These are phyloP conservation scores for Colletotrichum agaves DNA, from an alignment of 2,329 filamentous ascomycete species.

Conservation along the genomic window DNA sequence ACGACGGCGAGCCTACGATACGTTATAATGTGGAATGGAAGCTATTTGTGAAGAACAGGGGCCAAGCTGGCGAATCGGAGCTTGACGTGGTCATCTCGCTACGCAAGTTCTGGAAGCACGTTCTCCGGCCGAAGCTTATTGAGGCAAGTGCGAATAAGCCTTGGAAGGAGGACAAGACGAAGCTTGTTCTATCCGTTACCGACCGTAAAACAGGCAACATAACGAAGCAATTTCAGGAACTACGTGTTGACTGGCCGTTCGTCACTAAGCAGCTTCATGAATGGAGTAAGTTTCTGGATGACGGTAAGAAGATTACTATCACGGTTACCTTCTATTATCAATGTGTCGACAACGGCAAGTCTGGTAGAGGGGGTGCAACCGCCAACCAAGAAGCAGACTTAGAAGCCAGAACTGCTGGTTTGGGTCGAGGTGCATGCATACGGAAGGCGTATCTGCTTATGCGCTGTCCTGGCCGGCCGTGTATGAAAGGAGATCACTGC, in stretches of 20 bases:
- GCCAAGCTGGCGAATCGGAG: constrained; percentile 4
- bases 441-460: constrained; percentile 29
- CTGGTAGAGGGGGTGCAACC: too few species aligned
- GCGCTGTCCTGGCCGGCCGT: constrained; percentile 22
- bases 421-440: constrained; percentile 27
- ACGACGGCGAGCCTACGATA: constrained; percentile 4
- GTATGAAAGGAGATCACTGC: constrained; percentile 32
- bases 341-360: constrained; percentile 17
- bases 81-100: constrained; percentile 6
- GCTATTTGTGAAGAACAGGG: background rate
- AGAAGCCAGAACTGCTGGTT: constrained; percentile 13
- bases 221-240: background rate
- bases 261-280: constrained; percentile 17
- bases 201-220: constrained; percentile 14
- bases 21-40: constrained; percentile 1
- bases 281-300: constrained; percentile 26
- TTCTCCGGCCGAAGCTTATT: background rate
- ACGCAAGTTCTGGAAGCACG: constrained; percentile 10
- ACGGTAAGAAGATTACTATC: constrained; percentile 32
- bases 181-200: constrained; percentile 11
- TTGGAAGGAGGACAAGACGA: background rate
- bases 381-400: constrained; percentile 25
- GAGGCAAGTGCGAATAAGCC: background rate
- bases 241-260: constrained; percentile 28
- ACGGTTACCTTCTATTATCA: constrained; percentile 24